phyloP scores from a whole-genome alignment of 169 alveolate genomes.

The Perkinsus chesapeaki region DNA sequence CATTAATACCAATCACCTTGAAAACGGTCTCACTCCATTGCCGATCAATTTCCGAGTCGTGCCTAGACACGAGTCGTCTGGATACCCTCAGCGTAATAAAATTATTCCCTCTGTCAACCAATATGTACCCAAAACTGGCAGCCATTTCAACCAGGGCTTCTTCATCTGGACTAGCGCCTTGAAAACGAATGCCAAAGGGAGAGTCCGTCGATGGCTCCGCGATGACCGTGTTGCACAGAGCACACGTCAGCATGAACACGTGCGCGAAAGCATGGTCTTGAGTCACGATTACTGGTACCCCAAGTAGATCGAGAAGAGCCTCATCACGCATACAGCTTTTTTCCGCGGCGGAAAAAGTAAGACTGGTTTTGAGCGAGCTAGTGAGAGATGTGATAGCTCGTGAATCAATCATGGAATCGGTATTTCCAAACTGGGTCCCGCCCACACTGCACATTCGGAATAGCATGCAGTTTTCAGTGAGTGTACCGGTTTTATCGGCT shows the following conservation, averaged over 20 bases:
- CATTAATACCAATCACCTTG: constrained; percentile 35
- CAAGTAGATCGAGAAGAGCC: background rate
- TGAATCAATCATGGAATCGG: no score
- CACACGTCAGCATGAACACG: background rate
- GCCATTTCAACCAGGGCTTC: constrained; percentile 27
- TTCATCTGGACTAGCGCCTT: constrained; percentile 27
- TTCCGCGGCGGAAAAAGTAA: background rate
- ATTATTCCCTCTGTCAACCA: background rate
- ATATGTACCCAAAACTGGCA: constrained; percentile 13
- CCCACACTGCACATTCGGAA: constrained; percentile 9
- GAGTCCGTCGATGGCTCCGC: background rate
- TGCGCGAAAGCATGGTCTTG: background rate
- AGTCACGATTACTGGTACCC: background rate
- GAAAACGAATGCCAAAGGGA: background rate
- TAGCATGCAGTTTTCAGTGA: constrained; percentile 30
- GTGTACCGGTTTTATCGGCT: constrained; percentile 38
- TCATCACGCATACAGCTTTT: background rate
- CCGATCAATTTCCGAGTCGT: background rate
- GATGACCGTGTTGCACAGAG: constrained; percentile 16
- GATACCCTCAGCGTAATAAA: background rate
- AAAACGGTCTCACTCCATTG: background rate
- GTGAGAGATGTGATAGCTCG: no score
- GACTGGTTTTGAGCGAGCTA: background rate
- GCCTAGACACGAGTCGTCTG: background rate
- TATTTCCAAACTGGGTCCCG: background rate